A percentile compares a stretch with the other conserved stretches of the same genome.
Conservation (phyloP, 1,284 basidiomycete species). For the Exobasidium cylindrosporum region DNA sequence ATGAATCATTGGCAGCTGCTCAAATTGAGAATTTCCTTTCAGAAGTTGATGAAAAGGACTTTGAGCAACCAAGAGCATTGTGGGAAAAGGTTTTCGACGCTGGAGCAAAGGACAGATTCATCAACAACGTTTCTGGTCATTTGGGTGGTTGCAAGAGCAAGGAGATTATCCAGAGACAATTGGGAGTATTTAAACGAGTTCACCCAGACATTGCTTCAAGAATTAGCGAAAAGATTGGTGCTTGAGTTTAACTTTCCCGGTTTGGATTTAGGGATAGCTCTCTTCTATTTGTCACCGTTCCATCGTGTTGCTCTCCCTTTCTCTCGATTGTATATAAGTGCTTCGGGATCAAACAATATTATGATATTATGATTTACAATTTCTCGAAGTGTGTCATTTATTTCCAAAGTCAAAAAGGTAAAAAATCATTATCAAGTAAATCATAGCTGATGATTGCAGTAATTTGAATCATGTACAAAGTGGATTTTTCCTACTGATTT, state of each 20-base stretch:
- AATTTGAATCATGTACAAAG: too few relatives aligned
- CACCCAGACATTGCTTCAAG: slow-evolving; percentile 17
- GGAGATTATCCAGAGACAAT: slow-evolving; percentile 25
- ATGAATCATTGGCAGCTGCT: slow-evolving; percentile 10
- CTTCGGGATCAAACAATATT: too few relatives aligned
- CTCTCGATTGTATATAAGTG: too few relatives aligned
- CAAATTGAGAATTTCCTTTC: slow-evolving; percentile 62
- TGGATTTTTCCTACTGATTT: too few relatives aligned
- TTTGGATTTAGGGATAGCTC: too few relatives aligned
- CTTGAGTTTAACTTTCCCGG: not conserved
- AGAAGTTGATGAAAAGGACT: slow-evolving; percentile 68
- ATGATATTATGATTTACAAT: too few relatives aligned
- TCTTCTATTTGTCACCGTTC: too few relatives aligned
- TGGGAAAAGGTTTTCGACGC: slow-evolving; percentile 77
- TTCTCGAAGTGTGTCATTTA: too few relatives aligned
- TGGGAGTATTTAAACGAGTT: slow-evolving; percentile 25
- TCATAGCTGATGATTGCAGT: too few relatives aligned
- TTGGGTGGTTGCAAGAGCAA: slow-evolving; percentile 23
- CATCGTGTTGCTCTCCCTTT: too few relatives aligned
- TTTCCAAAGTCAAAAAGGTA: too few relatives aligned
- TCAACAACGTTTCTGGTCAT: slow-evolving; percentile 37
- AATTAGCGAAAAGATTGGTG: slow-evolving; percentile 16
- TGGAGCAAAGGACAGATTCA: slow-evolving; percentile 26
- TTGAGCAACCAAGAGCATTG: slow-evolving; percentile 80
- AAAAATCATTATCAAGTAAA: too few relatives aligned